A percentile compares a stretch with the other conserved stretches of the same genome.
Conservation (phyloP, 129 eudicot genomes). For the Rutidosis leptorrhynchoides region DNA sequence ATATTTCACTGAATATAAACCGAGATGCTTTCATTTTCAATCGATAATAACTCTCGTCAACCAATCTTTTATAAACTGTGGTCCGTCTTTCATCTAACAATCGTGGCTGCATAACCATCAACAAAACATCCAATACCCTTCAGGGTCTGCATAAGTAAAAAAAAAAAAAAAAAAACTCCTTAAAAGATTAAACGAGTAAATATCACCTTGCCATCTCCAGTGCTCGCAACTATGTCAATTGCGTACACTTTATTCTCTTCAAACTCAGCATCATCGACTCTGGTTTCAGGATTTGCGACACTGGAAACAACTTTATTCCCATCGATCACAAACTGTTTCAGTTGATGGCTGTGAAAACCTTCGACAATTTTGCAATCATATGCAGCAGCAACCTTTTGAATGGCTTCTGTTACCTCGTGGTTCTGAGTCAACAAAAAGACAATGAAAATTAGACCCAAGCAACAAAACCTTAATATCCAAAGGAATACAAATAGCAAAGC, state of each 20-base stretch:
- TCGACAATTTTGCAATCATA: slow-evolving; percentile 89
- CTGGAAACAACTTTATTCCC: slow-evolving; percentile 89
- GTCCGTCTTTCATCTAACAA: slow-evolving; percentile 92
- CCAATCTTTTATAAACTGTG: slow-evolving; percentile 90
- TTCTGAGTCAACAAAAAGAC: slow-evolving; percentile 38
- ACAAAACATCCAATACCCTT: background rate
- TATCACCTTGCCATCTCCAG: slow-evolving; percentile 91
- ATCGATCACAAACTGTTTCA: slow-evolving; percentile 89
- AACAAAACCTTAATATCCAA: background rate
- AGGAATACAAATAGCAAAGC: background rate
- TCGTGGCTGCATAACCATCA: slow-evolving; percentile 59
- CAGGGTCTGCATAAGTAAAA: background rate
- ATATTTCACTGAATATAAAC: slow-evolving; percentile 86
- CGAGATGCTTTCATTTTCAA: slow-evolving; percentile 96
- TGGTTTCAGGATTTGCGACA: slow-evolving; percentile 64
- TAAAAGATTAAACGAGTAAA: background rate
- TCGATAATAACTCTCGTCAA: slow-evolving; percentile 83
- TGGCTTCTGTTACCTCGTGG: slow-evolving; percentile 82
- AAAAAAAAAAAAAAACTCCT: background rate
- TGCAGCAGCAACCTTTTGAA: slow-evolving; percentile 91
- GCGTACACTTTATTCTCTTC: slow-evolving; percentile 93
- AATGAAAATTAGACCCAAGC: background rate
- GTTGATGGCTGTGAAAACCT: slow-evolving; percentile 89
- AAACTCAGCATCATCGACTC: slow-evolving; percentile 94
- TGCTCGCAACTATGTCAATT: slow-evolving; percentile 78